These are phyloP conservation scores for Ceratocystiopsis brevicomis DNA, from an alignment of 2,329 filamentous ascomycete genomes.

Conservation along the genomic window DNA sequence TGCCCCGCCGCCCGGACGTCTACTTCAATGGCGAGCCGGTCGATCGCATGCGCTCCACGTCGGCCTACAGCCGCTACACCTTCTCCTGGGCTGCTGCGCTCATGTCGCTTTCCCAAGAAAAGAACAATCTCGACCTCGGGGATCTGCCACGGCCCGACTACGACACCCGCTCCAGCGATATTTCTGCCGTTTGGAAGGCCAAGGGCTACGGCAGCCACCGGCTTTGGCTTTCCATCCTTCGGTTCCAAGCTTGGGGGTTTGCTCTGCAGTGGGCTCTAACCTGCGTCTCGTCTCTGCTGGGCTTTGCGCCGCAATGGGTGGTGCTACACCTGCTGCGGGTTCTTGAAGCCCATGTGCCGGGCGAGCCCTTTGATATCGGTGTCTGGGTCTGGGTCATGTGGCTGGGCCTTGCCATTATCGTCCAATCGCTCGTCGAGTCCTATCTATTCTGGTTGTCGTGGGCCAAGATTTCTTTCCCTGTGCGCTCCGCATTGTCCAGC, in stretches of 20 bases:
- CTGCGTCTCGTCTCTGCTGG: constrained; percentile 33
- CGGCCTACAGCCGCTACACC: constrained; percentile 41
- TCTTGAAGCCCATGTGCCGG: constrained; percentile 36
- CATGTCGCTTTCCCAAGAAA: constrained; percentile 33
- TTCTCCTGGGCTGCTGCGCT: constrained; percentile 45
- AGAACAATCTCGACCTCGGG: constrained; percentile 38
- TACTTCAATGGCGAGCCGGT: constrained; percentile 39
- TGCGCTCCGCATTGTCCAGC: constrained; percentile 50
- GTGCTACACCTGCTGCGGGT: constrained; percentile 45
- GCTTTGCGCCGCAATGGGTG: constrained; percentile 51
- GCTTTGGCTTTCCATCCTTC: constrained; percentile 41
- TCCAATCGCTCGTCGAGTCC: constrained; percentile 41
- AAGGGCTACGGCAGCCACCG: constrained; percentile 23
- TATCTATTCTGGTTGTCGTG: constrained; percentile 50
- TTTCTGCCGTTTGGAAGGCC: constrained; percentile 29
- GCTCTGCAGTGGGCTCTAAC: constrained; percentile 40
- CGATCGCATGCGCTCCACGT: constrained; percentile 42
- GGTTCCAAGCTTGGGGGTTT: constrained; percentile 37
- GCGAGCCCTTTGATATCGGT: constrained; percentile 26
- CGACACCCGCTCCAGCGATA: constrained; percentile 30
- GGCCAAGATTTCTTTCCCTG: constrained; percentile 41
- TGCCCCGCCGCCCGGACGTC: constrained; percentile 51
- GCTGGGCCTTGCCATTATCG: constrained; percentile 40
- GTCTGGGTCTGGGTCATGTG: constrained; percentile 45
- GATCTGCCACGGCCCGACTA: constrained; percentile 45